Base-by-base conservation (phyloP, 2,329 filamentous ascomycete species). In the Phaeophleospora eucalypticola region DNA sequence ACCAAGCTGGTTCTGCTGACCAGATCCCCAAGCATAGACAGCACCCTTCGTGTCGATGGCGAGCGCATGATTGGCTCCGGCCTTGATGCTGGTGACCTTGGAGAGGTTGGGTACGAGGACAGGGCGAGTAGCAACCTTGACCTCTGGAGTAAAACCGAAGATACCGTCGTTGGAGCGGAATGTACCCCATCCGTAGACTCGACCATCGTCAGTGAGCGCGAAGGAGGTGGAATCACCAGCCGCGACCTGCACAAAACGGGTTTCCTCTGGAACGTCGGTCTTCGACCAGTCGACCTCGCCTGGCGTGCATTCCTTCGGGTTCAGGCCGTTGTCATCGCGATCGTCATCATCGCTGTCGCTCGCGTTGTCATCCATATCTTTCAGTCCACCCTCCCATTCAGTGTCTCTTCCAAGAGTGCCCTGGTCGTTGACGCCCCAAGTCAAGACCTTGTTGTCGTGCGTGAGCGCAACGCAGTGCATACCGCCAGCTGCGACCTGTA, bases 341-440 rank as follows among this genome's bases (percentile, higher is more conserved):
- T 74, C 76, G 46, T 79, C 58, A 21, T 76, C 75, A 36, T 75
- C 73, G n/a, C 73, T 75, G 7, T 76, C 77, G 16, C 80, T 79
- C 12, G 75, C 74, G 44, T 81, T 77, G 10, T 69, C 71, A 34
- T 74, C 72, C 41, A 77, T 70, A 48, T 79, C 75, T 53, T 71
- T 73, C 59, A 77, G 68, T 43, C 81, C 81, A 40, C 84, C 84
- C 2, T 84, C 79, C 76, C 82, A 84, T 10, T 71, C 71, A 2
- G 86, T 90, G 62, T 87, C 79, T 62, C 88, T 78, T 35, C 88
- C 88, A 32, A 94, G 77, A 7, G 88, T 86, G 53, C 86, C 85
- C 62, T 89, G 83, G 62, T 94, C 88, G 64, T 93, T 93, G 58
- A 93, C 87, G 44, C 88, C 88, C 88, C 88, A 94, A 20, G 86